Percentiles rank a stretch among this genome's conserved stretches.
Conservation (phyloP, 208 protist genomes). For the Crithidia bombi region DNA sequence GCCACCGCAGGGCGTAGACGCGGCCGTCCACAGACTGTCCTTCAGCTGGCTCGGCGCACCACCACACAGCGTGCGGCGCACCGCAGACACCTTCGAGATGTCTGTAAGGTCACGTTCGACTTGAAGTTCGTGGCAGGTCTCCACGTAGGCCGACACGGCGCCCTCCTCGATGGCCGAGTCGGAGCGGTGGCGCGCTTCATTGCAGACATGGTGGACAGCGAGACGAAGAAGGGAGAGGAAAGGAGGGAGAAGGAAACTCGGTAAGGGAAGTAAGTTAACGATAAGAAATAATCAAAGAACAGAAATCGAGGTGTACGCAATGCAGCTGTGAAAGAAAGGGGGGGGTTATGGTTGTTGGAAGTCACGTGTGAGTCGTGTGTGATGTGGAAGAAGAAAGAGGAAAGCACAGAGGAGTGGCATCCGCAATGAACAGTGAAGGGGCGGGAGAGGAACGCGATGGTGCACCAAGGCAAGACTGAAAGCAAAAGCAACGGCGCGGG, state of each 20-base stretch:
- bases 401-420: no score
- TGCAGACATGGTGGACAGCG: neutral
- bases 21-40: conserved; percentile 42
- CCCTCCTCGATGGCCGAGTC: conserved; percentile 40
- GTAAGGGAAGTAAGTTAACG: no score
- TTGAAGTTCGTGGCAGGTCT: conserved; percentile 54
- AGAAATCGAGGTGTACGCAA: no score
- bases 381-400: no score
- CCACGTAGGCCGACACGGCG: conserved; percentile 47
- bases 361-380: no score
- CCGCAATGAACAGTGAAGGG: no score
- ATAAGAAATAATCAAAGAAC: no score
- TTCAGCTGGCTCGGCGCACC: conserved; percentile 53
- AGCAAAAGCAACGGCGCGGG: no score
- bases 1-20: conserved; percentile 63
- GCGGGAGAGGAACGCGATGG: no score
- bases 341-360: no score
- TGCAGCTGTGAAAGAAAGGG: no score
- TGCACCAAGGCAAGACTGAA: no score
- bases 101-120: conserved; percentile 65
- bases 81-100: conserved; percentile 34
- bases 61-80: conserved; percentile 48
- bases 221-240: conserved; percentile 2
- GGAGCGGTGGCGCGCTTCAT: conserved; percentile 42
- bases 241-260: neutral